Percentiles rank a stretch among this genome's conserved stretches.
phyloP scores from a whole-genome alignment of 306 rosid genomes.

The Spatholobus suberectus region DNA sequence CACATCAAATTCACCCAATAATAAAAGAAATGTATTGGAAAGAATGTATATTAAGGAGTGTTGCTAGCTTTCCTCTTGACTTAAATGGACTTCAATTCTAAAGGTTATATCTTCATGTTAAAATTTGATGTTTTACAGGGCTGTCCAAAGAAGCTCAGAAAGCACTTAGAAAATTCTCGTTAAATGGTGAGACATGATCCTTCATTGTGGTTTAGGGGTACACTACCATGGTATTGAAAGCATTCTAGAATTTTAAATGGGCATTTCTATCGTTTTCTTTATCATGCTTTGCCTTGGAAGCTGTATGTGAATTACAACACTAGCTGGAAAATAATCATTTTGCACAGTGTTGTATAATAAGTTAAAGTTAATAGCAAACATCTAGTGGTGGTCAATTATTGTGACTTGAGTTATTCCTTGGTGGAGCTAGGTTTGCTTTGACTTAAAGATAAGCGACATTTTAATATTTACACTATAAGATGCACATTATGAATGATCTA shows the following conservation, averaged over 20 bases:
- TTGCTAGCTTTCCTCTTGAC: background rate
- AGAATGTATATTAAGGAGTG: background rate
- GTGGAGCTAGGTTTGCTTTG: constrained; percentile 20
- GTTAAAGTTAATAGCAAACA: constrained; percentile 18
- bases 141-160: constrained; percentile 80
- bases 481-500: constrained; percentile 4
- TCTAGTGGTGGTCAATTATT: constrained; percentile 8
- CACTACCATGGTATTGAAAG: constrained; percentile 9
- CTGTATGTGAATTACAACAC: constrained; percentile 14
- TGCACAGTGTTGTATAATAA: constrained; percentile 4
- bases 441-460: background rate
- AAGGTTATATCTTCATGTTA: constrained; percentile 31
- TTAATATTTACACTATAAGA: background rate
- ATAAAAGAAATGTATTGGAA: background rate
- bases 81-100: constrained; percentile 28
- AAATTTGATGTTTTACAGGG: constrained; percentile 55
- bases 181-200: constrained; percentile 62
- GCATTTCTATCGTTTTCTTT: constrained; percentile 17
- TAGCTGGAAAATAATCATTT: constrained; percentile 22
- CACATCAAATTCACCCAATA: background rate
- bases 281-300: constrained; percentile 24
- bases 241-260: constrained; percentile 25
- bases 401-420: background rate
- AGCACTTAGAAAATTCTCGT: constrained; percentile 79
- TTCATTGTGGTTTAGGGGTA: constrained; percentile 34